Evolutionary conservation across 2,329 filamentous ascomycete genomes (phyloP).

Genomic region (Cladosporium sp.): DNA sequence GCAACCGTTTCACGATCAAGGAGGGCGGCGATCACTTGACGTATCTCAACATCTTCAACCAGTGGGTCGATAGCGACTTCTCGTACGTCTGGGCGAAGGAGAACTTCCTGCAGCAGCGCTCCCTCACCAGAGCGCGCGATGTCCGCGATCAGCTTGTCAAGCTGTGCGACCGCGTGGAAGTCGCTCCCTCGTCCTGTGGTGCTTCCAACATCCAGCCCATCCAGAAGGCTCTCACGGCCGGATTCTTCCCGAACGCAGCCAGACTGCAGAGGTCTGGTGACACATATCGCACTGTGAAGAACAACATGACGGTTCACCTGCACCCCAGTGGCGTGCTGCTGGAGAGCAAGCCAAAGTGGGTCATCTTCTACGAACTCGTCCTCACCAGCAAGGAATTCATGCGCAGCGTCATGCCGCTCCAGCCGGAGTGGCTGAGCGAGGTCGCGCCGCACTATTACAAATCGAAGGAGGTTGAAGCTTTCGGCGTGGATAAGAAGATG

Average conservation of each 20-base stretch:
- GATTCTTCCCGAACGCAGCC: conserved; percentile 92
- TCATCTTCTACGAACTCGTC: conserved; percentile 80
- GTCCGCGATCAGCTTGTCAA: conserved; percentile 88
- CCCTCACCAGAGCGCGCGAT: conserved; percentile 80
- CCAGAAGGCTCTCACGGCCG: conserved; percentile 79
- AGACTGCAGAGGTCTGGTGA: conserved; percentile 76
- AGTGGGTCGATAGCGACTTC: conserved; percentile 91
- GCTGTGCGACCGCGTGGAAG: conserved; percentile 88
- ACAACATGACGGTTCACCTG: conserved; percentile 79
- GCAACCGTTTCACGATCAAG: conserved; percentile 79
- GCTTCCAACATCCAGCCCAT: conserved; percentile 69
- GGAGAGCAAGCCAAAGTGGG: conserved; percentile 73
- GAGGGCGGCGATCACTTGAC: conserved; percentile 88
- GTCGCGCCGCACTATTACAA: conserved; percentile 94
- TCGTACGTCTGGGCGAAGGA: conserved; percentile 81
- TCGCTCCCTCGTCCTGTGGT: conserved; percentile 62
- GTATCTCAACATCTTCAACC: conserved; percentile 87
- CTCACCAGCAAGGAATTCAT: conserved; percentile 89
- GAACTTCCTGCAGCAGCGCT: conserved; percentile 88
- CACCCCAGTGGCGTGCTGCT: conserved; percentile 81
- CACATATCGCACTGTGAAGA: conserved; percentile 87
- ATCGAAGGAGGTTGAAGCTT: conserved; percentile 75
- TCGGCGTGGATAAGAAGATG: conserved; percentile 71
- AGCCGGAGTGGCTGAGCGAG: conserved; percentile 78
- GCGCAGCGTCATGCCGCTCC: conserved; percentile 77